These are phyloP conservation scores for Tolypocladium amazonense DNA, from an alignment of 2,329 filamentous ascomycete species.

Conservation along the genomic window DNA sequence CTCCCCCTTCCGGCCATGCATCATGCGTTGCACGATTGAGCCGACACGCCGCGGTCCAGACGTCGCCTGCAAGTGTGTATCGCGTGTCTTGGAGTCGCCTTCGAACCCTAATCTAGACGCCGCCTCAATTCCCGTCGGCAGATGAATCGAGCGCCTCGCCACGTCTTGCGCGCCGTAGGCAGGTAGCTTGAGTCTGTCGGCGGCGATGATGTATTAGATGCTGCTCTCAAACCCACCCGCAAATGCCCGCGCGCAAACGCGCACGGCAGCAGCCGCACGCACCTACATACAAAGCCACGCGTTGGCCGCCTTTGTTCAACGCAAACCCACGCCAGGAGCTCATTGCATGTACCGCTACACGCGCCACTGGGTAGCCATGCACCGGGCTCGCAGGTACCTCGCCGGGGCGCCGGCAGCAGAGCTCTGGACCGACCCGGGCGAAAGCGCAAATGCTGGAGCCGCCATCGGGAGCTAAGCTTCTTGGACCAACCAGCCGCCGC, in stretches of 20 bases:
- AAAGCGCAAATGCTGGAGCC: background rate
- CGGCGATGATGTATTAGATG: background rate
- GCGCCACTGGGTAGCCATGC: slow-evolving; percentile 25
- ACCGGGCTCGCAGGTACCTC: slow-evolving; percentile 15
- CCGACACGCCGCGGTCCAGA: background rate
- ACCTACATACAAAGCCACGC: background rate
- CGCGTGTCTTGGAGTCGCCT: background rate
- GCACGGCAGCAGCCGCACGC: background rate
- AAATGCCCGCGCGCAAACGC: background rate
- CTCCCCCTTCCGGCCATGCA: background rate
- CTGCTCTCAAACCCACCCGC: background rate
- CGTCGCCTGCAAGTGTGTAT: background rate
- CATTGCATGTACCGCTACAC: slow-evolving; percentile 15
- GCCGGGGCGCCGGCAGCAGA: background rate
- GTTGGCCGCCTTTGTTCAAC: background rate
- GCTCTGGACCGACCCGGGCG: background rate
- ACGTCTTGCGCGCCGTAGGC: background rate
- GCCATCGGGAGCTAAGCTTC: background rate
- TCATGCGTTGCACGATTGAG: background rate
- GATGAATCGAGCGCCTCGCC: background rate
- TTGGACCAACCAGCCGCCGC: background rate
- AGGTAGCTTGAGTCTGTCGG: background rate
- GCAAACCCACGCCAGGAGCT: background rate
- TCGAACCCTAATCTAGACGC: background rate
- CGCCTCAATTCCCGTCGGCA: background rate